Base-by-base conservation (phyloP, 495 filamentous ascomycete species). In the Aspergillus nidulans region DNA sequence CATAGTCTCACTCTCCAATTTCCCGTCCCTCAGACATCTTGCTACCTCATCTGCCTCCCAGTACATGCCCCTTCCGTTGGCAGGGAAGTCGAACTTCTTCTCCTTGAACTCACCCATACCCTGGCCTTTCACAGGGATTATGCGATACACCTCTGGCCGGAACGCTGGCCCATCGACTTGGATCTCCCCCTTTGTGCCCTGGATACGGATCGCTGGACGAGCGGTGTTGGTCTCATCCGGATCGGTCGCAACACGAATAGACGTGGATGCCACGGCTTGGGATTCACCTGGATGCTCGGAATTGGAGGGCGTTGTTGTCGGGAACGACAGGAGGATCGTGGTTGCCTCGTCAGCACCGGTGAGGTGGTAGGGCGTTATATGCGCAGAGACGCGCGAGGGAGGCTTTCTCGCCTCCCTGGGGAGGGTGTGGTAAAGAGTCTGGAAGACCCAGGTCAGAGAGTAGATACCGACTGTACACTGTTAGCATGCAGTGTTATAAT, bases 31-130 rank as follows among this genome's bases (percentile, higher is more conserved):
- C 56, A 96, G 63, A 65, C 89, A 95, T 20, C 88, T 77, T 42
- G 87, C 91, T 56, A 82, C 87, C 75, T 92, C 91, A 76, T 97
- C 92, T 16, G 92, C 92, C 69, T 96, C 91, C 87, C 87, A 97
- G 73, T 88, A 92, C 90, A 95, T 95, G 20, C 91, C 92, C 59
- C 88, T 84, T 16, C 88, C 90, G 62, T 79, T 77, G 15, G 70
- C 75, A 19, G 87, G 86, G 59, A 91, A 85, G 9, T 79, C 76
- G 61, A 78, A 85, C 56, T 86, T 74, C 15, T 86, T 76, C 49
- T 83, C 79, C 61, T 85, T 77, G 3, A 82, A 65, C 58, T 77
- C 71, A 4, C 69, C 65, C 58, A 77, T 70, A 4, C 69, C 65
- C 19, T 68, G 61, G 1, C 69, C 73, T 44, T 75, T 72, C 45